Evolutionary conservation across 768 basidiomycete species (phyloP).

Genomic region (Termitomyces sp.): DNA sequence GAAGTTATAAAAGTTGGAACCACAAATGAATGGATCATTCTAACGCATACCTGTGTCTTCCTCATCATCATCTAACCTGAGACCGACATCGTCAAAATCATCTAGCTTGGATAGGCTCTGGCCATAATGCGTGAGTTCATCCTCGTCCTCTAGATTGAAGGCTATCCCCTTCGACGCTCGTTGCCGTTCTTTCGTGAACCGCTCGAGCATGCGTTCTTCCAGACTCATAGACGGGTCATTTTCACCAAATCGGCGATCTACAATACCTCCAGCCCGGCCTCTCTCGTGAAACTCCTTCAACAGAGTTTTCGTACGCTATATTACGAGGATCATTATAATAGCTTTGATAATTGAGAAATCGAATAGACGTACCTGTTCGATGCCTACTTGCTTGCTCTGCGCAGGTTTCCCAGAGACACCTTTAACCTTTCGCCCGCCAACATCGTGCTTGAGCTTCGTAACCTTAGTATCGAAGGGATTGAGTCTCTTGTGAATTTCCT

Average conservation of each 20-base stretch:
- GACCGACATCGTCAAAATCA: conserved; percentile 74
- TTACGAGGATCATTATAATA: neutral
- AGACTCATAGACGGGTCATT: conserved; percentile 88
- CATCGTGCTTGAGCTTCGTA: conserved; percentile 89
- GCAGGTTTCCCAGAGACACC: conserved; percentile 82
- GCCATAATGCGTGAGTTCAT: conserved; percentile 89
- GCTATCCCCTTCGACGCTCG: conserved; percentile 66
- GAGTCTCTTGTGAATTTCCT: conserved; percentile 78
- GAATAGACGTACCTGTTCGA: conserved; percentile 68
- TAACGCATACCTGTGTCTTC: conserved; percentile 38
- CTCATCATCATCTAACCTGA: conserved; percentile 58
- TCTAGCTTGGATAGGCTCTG: conserved; percentile 83
- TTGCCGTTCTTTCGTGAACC: conserved; percentile 90
- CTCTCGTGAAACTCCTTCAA: conserved; percentile 85
- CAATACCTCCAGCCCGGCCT: conserved; percentile 80
- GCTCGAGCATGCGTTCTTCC: conserved; percentile 95
- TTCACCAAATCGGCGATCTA: conserved; percentile 96
- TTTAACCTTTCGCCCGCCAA: conserved; percentile 84
- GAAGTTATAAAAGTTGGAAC: conserved; percentile 9
- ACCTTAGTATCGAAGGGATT: conserved; percentile 96
- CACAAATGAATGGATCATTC: neutral
- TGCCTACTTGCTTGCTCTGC: conserved; percentile 83
- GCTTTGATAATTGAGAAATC: neutral
- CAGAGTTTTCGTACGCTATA: conserved; percentile 80
- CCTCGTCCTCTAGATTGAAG: conserved; percentile 92